phyloP scores from a whole-genome alignment of 208 protist genomes.

The Naegleria lovaniensis region DNA sequence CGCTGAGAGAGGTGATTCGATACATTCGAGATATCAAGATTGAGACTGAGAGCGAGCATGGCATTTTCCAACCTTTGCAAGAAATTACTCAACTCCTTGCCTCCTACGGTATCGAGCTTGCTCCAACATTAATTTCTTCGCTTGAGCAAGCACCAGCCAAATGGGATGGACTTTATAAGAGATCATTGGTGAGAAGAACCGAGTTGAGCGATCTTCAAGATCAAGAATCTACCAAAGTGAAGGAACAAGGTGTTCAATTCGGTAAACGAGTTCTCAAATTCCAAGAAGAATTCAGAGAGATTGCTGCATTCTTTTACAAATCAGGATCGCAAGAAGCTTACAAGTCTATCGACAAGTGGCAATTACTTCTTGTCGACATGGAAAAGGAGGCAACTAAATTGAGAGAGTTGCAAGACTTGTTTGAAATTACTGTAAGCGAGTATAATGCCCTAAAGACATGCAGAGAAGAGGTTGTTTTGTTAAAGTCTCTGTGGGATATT shows the following conservation, averaged over 20 bases:
- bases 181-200: slow-evolving; percentile 64
- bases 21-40: slow-evolving; percentile 47
- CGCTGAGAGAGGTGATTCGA: slow-evolving; percentile 47
- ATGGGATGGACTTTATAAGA: slow-evolving; percentile 76
- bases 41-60: slow-evolving; percentile 35
- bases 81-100: slow-evolving; percentile 48
- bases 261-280: slow-evolving; percentile 48
- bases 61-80: slow-evolving; percentile 51
- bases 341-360: slow-evolving; percentile 66
- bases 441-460: slow-evolving; percentile 82
- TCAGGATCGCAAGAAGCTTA: slow-evolving; percentile 67
- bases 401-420: slow-evolving; percentile 82
- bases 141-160: not conserved
- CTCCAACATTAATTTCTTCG: slow-evolving; percentile 12
- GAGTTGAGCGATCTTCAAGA: slow-evolving; percentile 44
- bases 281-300: slow-evolving; percentile 57
- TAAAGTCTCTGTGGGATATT: slow-evolving; percentile 86
- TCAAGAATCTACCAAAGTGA: slow-evolving; percentile 49
- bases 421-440: slow-evolving; percentile 81
- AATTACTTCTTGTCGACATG: slow-evolving; percentile 66
- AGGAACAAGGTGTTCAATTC: slow-evolving; percentile 45
- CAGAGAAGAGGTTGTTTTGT: slow-evolving; percentile 73
- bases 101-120: slow-evolving; percentile 44
- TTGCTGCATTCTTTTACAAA: slow-evolving; percentile 68
- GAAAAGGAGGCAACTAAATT: slow-evolving; percentile 75